phyloP scores from a whole-genome alignment of 2,329 filamentous ascomycete genomes.

The Sclerotinia trifoliorum region DNA sequence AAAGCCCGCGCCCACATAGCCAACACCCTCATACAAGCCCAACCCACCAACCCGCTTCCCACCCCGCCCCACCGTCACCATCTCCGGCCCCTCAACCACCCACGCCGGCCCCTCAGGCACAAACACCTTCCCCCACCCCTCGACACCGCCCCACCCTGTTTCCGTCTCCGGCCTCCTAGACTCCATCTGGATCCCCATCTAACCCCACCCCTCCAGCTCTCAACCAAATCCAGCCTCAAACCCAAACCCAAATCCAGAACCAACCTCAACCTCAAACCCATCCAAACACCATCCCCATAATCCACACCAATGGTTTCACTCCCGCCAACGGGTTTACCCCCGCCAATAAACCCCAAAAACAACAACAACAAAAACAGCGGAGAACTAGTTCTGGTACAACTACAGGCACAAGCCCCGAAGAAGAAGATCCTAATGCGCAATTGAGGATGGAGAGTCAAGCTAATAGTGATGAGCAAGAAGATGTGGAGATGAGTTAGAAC shows the following conservation, averaged over 20 bases:
- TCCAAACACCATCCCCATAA: neutral
- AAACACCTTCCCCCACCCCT: neutral
- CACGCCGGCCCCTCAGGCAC: too few relatives aligned
- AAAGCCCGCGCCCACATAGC: slow-evolving; percentile 60
- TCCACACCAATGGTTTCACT: neutral
- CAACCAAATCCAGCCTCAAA: slow-evolving; percentile 1
- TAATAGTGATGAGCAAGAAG: neutral
- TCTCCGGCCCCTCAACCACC: neutral
- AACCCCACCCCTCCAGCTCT: neutral
- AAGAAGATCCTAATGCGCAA: slow-evolving; percentile 38
- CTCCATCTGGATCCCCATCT: neutral
- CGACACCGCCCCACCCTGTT: slow-evolving; percentile 5
- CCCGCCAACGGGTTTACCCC: slow-evolving; percentile 34
- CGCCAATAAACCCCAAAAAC: slow-evolving; percentile 39
- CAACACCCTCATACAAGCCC: neutral
- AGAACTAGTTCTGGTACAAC: slow-evolving; percentile 21
- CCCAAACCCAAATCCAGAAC: neutral
- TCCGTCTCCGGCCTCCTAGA: slow-evolving; percentile 17
- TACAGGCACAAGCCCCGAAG: slow-evolving; percentile 25
- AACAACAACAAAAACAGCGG: slow-evolving; percentile 28
- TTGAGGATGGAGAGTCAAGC: slow-evolving; percentile 36
- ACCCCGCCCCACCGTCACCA: neutral
- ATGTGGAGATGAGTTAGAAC: slow-evolving; percentile 38
- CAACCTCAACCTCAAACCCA: neutral
- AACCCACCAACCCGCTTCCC: neutral